phyloP scores from a whole-genome alignment of 2,329 filamentous ascomycete genomes.

The Zymoseptoria crescenta region DNA sequence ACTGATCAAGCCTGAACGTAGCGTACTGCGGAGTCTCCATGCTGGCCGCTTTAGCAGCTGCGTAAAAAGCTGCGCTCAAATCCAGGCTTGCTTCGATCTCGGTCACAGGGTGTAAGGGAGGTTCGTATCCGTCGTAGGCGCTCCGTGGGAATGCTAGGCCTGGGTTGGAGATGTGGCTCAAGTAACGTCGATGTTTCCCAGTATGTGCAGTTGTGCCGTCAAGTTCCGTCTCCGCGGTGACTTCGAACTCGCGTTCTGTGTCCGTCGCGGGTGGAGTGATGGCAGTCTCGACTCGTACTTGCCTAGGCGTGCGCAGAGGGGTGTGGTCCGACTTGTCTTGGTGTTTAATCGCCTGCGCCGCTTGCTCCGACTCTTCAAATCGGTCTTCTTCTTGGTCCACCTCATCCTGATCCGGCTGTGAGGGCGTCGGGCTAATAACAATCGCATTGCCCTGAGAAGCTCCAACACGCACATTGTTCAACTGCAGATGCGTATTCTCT shows the following conservation, averaged over 20 bases:
- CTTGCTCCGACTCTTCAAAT: neutral
- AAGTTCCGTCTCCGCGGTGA: neutral
- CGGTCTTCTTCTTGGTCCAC: neutral
- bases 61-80: slow-evolving; percentile 3
- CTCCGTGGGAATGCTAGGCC: slow-evolving; percentile 6
- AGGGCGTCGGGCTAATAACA: neutral
- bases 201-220: neutral
- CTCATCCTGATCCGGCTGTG: neutral
- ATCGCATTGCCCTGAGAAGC: neutral
- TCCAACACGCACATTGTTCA: neutral
- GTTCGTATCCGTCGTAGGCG: slow-evolving; percentile 8
- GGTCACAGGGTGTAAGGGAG: neutral
- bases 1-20: slow-evolving; percentile 11
- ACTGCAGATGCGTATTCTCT: neutral
- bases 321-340: neutral
- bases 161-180: neutral
- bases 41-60: neutral
- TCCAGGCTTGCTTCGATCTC: slow-evolving; percentile 6
- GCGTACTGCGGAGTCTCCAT: slow-evolving; percentile 8
- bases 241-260: neutral
- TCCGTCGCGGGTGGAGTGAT: neutral
- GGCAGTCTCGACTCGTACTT: neutral
- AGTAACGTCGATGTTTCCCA: neutral
- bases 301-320: neutral
- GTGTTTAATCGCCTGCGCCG: neutral